phyloP scores from a whole-genome alignment of 1,284 basidiomycete genomes.

The Vanrija sp. region DNA sequence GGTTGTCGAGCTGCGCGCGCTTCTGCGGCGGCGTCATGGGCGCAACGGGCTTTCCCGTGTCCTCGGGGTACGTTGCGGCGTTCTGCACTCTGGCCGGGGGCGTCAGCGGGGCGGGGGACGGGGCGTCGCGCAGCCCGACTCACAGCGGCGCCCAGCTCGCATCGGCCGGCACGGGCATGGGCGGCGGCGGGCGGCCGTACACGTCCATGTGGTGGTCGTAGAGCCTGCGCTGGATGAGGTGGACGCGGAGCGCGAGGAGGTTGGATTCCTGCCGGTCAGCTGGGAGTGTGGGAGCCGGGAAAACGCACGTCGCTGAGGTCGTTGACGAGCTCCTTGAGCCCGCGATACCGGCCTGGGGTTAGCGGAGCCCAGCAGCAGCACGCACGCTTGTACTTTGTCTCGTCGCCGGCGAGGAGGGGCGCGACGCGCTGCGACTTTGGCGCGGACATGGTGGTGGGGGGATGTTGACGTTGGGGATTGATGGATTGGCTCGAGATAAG shows the following conservation, averaged over 20 bases:
- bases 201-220: slow-evolving; percentile 15
- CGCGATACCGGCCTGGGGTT: slow-evolving; percentile 21
- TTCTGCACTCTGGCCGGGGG: neutral
- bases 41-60: no score
- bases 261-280: slow-evolving; percentile 20
- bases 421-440: slow-evolving; percentile 6
- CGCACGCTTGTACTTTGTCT: slow-evolving; percentile 19
- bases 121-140: neutral
- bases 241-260: slow-evolving; percentile 18
- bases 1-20: no score
- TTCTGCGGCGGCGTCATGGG: no score
- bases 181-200: slow-evolving; percentile 9
- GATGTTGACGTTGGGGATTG: no score
- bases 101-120: neutral
- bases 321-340: slow-evolving; percentile 25
- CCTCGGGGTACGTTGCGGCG: no score
- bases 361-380: neutral
- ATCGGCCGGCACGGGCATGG: slow-evolving; percentile 9
- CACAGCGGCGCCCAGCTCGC: slow-evolving; percentile 19
- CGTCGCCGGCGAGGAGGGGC: slow-evolving; percentile 17
- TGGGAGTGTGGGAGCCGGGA: neutral
- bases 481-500: no score
- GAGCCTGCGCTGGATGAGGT: slow-evolving; percentile 18
- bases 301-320: slow-evolving; percentile 23
- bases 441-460: neutral